Base-by-base conservation (phyloP, 257 asterid species). In the Nicotiana attenuata region DNA sequence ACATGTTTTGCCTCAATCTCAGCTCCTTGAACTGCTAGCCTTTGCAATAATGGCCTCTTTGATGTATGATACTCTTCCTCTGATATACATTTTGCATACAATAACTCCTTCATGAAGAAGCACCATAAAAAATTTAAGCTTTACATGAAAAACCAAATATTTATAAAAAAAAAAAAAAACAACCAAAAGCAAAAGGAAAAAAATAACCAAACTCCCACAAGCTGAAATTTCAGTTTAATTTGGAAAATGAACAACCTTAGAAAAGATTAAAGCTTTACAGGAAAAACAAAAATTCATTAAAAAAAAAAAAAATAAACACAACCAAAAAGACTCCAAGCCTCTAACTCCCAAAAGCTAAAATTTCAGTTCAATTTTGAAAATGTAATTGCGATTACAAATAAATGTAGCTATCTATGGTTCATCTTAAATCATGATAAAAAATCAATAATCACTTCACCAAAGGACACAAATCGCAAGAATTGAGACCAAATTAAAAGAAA, bases 11-110 rank as follows among this genome's bases (percentile, higher is more conserved):
- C 94, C 83, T 91, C 94, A 78, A 95, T 95, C 86, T 90, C 94
- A 65, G 96, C 99, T 77, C 99, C 98, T 87, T 96, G 99, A 88
- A 88, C 92, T 38, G 97, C 97, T 82, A 96, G 83, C 85, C 97
- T 91, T 85, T 91, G 98, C 71, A 96, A 80, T 77, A 96, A 86
- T 9, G 99, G 99, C 87, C 96, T 91, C 89, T 94, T 96, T 10
- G 97, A 92, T 5, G 88, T 76, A 80, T 96, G 96, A 69, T 96
- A 94, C 89, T 92, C 99, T 59, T 92, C 97, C 66, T 96, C 98
- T 14, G 98, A 83, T 91, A 96, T 90, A 85, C 98, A 93, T 41
- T 91, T 94, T 14, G 95, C 92, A 83, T 91, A 88, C 24, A 94
- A 31, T n/a, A 96, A 82, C 84, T 96, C 99, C 99, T 95, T 65